A percentile compares a stretch with the other conserved stretches of the same genome.
phyloP scores from a whole-genome alignment of 306 rosid genomes.

The Boehmeria nivea region DNA sequence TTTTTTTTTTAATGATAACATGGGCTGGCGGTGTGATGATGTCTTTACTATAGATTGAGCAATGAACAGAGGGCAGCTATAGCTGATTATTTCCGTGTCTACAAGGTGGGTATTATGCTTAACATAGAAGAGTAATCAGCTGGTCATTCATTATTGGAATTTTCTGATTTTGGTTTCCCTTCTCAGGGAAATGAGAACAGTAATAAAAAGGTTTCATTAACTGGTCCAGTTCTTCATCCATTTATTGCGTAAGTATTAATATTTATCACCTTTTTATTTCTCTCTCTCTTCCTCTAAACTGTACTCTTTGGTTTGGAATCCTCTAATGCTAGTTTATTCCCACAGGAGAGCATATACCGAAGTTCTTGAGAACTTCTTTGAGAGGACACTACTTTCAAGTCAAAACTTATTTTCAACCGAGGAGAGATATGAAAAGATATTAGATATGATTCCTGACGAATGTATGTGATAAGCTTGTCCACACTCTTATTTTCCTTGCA shows the following conservation, averaged over 20 bases:
- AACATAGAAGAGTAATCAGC: background rate
- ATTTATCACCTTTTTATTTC: background rate
- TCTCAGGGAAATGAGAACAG: conserved; percentile 90
- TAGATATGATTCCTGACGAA: conserved; percentile 79
- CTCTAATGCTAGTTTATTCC: conserved; percentile 20
- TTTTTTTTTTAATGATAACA: background rate
- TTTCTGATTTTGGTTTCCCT: conserved; percentile 11
- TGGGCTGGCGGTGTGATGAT: conserved; percentile 13
- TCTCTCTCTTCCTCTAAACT: conserved; percentile 13
- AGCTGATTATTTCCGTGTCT: conserved; percentile 82
- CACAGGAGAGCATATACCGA: conserved; percentile 72
- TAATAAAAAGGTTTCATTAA: conserved; percentile 71
- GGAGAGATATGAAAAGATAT: conserved; percentile 74
- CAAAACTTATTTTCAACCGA: conserved; percentile 69
- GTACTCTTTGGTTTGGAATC: conserved; percentile 18
- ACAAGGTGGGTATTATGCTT: conserved; percentile 48
- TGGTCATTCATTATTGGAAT: background rate
- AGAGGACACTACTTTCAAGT: conserved; percentile 53
- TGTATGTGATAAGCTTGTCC: conserved; percentile 30
- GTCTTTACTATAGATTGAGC: conserved; percentile 48
- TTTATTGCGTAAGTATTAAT: conserved; percentile 62
- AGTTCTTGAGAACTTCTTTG: conserved; percentile 65
- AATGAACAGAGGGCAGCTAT: conserved; percentile 80
- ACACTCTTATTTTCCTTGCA: background rate
- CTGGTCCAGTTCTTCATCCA: conserved; percentile 61